Percentiles rank a stretch among this genome's conserved stretches.
Conservation (phyloP, 2,329 filamentous ascomycete genomes). For the Phialophora tarda region DNA sequence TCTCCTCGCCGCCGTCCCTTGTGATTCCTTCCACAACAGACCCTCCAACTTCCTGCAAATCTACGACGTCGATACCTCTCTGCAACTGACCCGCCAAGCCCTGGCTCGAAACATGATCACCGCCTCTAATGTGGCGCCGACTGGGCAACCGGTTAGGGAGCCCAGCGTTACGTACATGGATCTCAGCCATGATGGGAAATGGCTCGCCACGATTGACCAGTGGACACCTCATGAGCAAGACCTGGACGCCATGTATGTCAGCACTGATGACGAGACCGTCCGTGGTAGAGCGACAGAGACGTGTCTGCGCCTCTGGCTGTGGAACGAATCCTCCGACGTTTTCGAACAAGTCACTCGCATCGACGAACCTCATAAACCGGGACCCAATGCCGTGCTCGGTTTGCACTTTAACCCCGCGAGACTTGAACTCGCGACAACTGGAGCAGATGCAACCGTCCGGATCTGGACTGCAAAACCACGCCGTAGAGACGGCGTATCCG, state of each 20-base stretch:
- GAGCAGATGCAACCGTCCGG: conserved; percentile 76
- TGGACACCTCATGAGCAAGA: conserved; percentile 80
- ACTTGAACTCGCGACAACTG: conserved; percentile 80
- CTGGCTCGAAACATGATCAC: conserved; percentile 87
- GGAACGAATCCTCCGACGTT: conserved; percentile 54
- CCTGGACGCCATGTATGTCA: conserved; percentile 60
- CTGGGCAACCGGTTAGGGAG: conserved; percentile 73
- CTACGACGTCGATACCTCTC: conserved; percentile 79
- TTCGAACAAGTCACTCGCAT: conserved; percentile 83
- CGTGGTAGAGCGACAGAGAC: conserved; percentile 60
- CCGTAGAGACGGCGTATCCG: conserved; percentile 64
- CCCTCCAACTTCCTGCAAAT: conserved; percentile 68
- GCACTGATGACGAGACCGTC: conserved; percentile 16
- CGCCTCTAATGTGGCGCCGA: conserved; percentile 74
- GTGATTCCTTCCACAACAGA: conserved; percentile 45
- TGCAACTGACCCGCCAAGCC: conserved; percentile 83
- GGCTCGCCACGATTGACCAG: conserved; percentile 90
- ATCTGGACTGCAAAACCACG: conserved; percentile 80
- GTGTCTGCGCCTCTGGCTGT: conserved; percentile 89
- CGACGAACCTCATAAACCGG: conserved; percentile 76
- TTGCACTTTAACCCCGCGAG: conserved; percentile 72
- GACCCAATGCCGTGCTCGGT: conserved; percentile 67
- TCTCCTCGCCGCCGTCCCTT: conserved; percentile 70
- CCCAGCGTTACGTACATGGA: conserved; percentile 77
- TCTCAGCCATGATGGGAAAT: conserved; percentile 79